Conservation (phyloP, 768 basidiomycete species). For the Naganishia kalamii region DNA sequence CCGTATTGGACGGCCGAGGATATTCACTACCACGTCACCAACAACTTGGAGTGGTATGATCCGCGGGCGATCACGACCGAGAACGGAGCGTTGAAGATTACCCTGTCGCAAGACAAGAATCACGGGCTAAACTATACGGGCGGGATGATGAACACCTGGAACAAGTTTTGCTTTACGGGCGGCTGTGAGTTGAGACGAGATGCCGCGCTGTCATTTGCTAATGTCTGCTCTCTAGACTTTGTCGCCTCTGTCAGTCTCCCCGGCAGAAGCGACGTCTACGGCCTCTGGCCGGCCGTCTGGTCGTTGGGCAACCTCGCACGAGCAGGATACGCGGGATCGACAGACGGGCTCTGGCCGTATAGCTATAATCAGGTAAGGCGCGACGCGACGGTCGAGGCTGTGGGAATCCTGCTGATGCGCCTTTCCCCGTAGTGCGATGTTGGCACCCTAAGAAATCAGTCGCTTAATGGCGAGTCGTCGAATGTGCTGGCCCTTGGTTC, state of each 20-base stretch:
- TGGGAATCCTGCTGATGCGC: neutral
- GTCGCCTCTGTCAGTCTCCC: slow-evolving; percentile 36
- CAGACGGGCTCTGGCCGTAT: slow-evolving; percentile 47
- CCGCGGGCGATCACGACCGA: slow-evolving; percentile 46
- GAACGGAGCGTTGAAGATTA: slow-evolving; percentile 44
- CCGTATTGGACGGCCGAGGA: slow-evolving; percentile 53
- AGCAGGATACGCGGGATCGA: slow-evolving; percentile 47
- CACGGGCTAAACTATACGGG: slow-evolving; percentile 39
- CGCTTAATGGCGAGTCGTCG: slow-evolving; percentile 51
- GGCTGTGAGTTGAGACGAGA: slow-evolving; percentile 1
- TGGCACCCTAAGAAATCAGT: slow-evolving; percentile 83
- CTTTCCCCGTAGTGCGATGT: slow-evolving; percentile 61
- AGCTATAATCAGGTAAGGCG: slow-evolving; percentile 41
- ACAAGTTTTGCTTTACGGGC: slow-evolving; percentile 43
- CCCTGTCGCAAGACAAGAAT: slow-evolving; percentile 32
- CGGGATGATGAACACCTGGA: slow-evolving; percentile 43
- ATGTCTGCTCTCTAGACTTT: neutral
- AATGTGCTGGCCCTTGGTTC: too few relatives aligned
- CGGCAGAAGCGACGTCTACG: slow-evolving; percentile 43
- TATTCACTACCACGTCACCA: slow-evolving; percentile 49
- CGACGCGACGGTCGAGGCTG: neutral
- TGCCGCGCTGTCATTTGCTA: neutral
- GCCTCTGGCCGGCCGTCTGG: slow-evolving; percentile 45
- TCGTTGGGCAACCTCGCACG: slow-evolving; percentile 43
- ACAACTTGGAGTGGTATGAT: slow-evolving; percentile 48